Base-by-base conservation (phyloP, 2,329 filamentous ascomycete species). In the Sclerotinia trifoliorum region DNA sequence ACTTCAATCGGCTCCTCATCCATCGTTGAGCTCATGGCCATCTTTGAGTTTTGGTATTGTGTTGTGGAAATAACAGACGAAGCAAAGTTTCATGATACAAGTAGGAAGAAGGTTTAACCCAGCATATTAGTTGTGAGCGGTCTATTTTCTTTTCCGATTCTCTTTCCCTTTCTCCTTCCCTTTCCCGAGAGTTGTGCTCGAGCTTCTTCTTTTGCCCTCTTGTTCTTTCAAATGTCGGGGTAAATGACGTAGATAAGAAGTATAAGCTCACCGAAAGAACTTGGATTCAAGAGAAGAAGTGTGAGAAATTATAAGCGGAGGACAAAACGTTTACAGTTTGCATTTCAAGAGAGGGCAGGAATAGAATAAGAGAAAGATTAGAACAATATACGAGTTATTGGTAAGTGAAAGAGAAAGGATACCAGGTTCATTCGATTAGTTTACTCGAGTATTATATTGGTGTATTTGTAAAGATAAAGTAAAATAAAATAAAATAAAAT, bases 11-110 rank as follows among this genome's bases (percentile, higher is more conserved):
- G 65, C 5, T 52, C 55, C 35, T 66, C 65, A 35, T 61, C 55
- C 19, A 66, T 60, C 7, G 71, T 71, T 42, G 70, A 56, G 52
- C 70, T 73, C 32, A 73, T 72, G 15, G 55, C 65, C 65, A 66
- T 66, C n/a, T 44, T 61, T 44, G n/a, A 51, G 32, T 8, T 7
- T 49, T 66, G n/a, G 11, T 24, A 39, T 42, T 51, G 32, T 49
- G 17, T 52, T 49, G 52, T 2, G 19, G 13, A 32, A 42, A 39
- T 35, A 44, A 42, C 19, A 58, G 55, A 51, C 5, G n/a, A 51
- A 44, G 51, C 32, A 21, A 66, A 51, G n/a, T 61, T 39, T 66
- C 24, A 60, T n/a, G 13, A 49, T 57, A 57, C 39, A n/a, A 11
- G 2, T 7, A 39, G 39, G 32, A 39, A 39, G 54, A 57, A n/a